A percentile compares a stretch with the other conserved stretches of the same genome.
Evolutionary conservation across 2,329 filamentous ascomycete genomes (phyloP).

Genomic region (Seiridium unicorne): DNA sequence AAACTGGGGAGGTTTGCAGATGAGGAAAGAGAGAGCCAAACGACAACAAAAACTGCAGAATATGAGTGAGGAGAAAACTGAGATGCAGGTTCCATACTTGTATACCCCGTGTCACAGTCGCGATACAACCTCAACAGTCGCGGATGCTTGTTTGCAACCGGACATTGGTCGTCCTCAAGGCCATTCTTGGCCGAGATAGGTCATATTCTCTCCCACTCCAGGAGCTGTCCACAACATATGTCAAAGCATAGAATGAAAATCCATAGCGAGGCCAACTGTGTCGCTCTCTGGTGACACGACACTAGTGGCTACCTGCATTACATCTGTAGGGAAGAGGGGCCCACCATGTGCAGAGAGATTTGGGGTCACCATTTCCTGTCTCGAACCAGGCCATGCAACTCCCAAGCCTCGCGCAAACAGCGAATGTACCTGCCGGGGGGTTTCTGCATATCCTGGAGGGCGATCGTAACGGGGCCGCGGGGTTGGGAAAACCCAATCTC

Average conservation of each 20-base stretch:
- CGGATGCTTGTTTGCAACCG: conserved; percentile 1
- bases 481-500: background rate
- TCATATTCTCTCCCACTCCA: background rate
- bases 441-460: background rate
- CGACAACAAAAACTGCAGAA: background rate
- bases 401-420: background rate
- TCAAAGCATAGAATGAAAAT: background rate
- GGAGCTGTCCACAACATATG: background rate
- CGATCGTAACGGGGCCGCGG: background rate
- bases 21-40: conserved; percentile 9
- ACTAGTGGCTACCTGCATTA: background rate
- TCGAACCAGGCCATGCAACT: background rate
- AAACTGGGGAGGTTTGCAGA: conserved; percentile 27
- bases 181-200: background rate
- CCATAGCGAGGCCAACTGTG: background rate
- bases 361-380: background rate
- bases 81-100: conserved; percentile 31
- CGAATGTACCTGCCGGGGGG: background rate
- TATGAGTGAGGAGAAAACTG: conserved; percentile 4
- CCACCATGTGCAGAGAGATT: conserved; percentile 1
- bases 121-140: background rate
- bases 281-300: background rate
- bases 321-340: background rate
- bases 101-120: conserved; percentile 26
- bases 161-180: background rate